phyloP scores from a whole-genome alignment of 257 asterid species.

The Solanum piurae region DNA sequence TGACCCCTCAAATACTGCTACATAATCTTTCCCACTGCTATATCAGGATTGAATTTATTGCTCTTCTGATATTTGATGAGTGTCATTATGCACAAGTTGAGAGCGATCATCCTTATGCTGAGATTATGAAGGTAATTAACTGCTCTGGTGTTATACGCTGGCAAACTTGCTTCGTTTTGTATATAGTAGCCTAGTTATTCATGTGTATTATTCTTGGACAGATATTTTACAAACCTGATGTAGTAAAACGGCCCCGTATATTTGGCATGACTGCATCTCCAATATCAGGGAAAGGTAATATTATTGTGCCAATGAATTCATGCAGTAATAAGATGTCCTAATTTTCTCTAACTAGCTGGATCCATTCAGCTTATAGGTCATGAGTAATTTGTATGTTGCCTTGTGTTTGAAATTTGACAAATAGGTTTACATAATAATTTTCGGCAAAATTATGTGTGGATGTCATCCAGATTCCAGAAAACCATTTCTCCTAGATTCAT shows the following conservation, averaged over 20 bases:
- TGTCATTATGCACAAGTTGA: constrained; percentile 94
- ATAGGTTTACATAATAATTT: not conserved
- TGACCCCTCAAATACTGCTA: constrained; percentile 84
- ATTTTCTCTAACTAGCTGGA: not conserved
- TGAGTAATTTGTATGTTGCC: not conserved
- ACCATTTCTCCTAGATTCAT: not conserved
- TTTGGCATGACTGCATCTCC: constrained; percentile 99
- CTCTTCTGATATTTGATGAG: constrained; percentile 94
- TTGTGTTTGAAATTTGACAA: not conserved
- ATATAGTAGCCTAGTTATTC: constrained; percentile 7
- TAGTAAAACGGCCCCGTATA: constrained; percentile 70
- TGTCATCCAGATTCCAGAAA: not conserved
- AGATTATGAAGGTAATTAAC: constrained; percentile 81
- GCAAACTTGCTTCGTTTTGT: not conserved
- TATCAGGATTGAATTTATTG: constrained; percentile 62
- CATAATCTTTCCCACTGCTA: constrained; percentile 74
- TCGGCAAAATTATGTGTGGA: not conserved
- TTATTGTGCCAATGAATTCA: not conserved
- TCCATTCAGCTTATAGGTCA: not conserved
- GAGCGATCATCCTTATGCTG: constrained; percentile 93
- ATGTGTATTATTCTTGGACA: constrained; percentile 20
- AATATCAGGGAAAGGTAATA: constrained; percentile 78
- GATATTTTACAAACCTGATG: constrained; percentile 67
- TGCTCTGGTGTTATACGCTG: not conserved
- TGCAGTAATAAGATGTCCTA: not conserved